These are phyloP conservation scores for Pleurostoma richardsiae DNA, from an alignment of 2,329 filamentous ascomycete genomes.

Conservation along the genomic window DNA sequence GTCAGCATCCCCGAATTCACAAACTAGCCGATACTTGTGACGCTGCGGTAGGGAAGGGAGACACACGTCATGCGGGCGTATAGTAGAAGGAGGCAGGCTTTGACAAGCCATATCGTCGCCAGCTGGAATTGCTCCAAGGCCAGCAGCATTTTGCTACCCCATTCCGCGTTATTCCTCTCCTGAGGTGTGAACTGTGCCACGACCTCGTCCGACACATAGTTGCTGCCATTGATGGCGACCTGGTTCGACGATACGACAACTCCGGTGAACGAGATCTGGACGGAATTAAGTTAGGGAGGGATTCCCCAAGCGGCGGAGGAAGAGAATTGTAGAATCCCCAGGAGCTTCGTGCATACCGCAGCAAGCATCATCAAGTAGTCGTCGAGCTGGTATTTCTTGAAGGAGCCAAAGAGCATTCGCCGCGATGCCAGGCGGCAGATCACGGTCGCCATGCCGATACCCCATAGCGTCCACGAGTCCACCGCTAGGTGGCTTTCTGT, in stretches of 20 bases:
- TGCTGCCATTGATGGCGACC: neutral
- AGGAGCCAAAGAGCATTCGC: neutral
- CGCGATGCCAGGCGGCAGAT: neutral
- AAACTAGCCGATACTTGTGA: too few relatives aligned
- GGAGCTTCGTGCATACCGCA: neutral
- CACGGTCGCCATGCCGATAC: neutral
- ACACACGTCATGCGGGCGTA: slow-evolving; percentile 49
- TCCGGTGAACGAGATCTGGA: neutral
- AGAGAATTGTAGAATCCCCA: neutral
- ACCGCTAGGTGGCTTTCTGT: neutral
- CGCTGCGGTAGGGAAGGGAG: neutral
- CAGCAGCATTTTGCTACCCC: slow-evolving; percentile 58
- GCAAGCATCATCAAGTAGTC: neutral
- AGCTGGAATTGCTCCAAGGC: slow-evolving; percentile 59
- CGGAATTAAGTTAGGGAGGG: neutral
- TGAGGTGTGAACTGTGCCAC: slow-evolving; percentile 34
- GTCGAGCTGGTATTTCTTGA: neutral
- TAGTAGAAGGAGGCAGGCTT: slow-evolving; percentile 52
- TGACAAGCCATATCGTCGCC: slow-evolving; percentile 52
- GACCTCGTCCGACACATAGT: neutral
- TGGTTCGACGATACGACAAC: neutral
- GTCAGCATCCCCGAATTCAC: neutral
- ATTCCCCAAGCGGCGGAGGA: neutral
- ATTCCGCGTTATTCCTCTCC: slow-evolving; percentile 32
- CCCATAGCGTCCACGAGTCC: neutral